Evolutionary conservation across 345 rosid genomes (phyloP), one percentile per base, ranked within the genome.

Genomic region (Murraya koenigii): DNA sequence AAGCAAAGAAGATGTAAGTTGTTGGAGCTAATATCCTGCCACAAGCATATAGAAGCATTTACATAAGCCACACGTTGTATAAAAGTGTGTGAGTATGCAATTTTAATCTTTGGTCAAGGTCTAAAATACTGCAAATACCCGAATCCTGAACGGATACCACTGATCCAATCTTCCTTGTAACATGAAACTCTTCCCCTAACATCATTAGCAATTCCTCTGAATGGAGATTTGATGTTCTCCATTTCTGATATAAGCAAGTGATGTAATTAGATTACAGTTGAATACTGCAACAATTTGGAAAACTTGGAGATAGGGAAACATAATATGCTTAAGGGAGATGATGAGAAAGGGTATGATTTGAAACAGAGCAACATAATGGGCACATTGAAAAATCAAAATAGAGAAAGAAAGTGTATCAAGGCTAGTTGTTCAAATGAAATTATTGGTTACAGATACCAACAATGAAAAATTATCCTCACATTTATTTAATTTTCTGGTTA

Each of bases 1-100:
- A 94, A 13, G 98, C 97, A 47, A 92, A 94, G 82, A 89, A 92
- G 8, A 89, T 94, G 73, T 92, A 94, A n/a, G 95, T 85, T 0
- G 97, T 92, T 2, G 98, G 97, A 32, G 98, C 95, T 79, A 92
- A 69, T 77, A 94, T 88, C 78, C 98, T 93, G 75, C 8, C 33
- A 77, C 14, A 63, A 33, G 19, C 56, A 17, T 5, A 44, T 55
- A 63, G 11, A 22, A 59, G 7, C 38, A 32, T 72, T 8, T 64
- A 60, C 7, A 56, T 17, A 60, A 23, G 59, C 63, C 28, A 6
- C 20, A 8, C 19, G 28, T 39, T 23, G 8, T 23, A 25, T n/a
- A 4, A 49, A 49, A 4, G 26, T 59, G 4, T 23, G 61, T 6
- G 28, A 2, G 28, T 60, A 61, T 25, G 68, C 52, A 7, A 28